Evolutionary conservation across 352 stramenopile species (phyloP), one percentile per base, ranked within the genome.

Genomic region (Globisporangium paroecandrum): DNA sequence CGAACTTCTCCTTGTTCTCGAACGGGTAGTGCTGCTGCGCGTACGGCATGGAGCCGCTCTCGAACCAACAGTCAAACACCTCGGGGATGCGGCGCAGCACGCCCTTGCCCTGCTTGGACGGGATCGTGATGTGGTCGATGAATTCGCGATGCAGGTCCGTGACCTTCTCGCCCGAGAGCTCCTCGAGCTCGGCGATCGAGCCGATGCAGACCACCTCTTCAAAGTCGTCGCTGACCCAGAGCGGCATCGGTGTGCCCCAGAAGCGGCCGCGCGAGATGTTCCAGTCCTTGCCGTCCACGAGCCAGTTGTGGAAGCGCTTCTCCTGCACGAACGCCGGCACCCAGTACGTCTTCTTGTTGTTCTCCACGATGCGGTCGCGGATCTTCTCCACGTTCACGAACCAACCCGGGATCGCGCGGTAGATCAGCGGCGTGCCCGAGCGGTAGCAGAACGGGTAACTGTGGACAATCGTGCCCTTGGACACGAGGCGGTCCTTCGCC

Each of bases 31-130:
- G 98, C 74, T 98, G 89, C 78, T 99, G 98, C 13, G 98, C 98
- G 78, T 99, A 99, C 36, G 98, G 98, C 98, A 99, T 99, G 36
- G 90, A 98, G 5, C 98, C 98, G 55, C 89, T 98, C 79, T 99
- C 98, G 71, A 99, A 99, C 98, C 98, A 99, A 79, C 97, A 99
- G 83, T 99, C 97, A 79, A 99, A 99, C 10, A 98, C 94, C 58
- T 98, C 91, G 0, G 92, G 86, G 6, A 98, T 88, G 65, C 91
- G 89, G 41, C 85, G 85, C 20, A 98, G 77, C 46, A 89, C 69
- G 59, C 89, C 89, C 69, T 96, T 97, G 62, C 90, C 90, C 69
- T 93, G 69, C 77, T 98, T 98, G 18, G 92, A 99, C 12, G 98
- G 97, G 71, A 99, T 99, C 65, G 92, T 98, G 63, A 99, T 89